A percentile compares a stretch with the other conserved stretches of the same genome.
phyloP scores from a whole-genome alignment of 1,139 yeast genomes.

The Sugiyamaella grinbergsii region DNA sequence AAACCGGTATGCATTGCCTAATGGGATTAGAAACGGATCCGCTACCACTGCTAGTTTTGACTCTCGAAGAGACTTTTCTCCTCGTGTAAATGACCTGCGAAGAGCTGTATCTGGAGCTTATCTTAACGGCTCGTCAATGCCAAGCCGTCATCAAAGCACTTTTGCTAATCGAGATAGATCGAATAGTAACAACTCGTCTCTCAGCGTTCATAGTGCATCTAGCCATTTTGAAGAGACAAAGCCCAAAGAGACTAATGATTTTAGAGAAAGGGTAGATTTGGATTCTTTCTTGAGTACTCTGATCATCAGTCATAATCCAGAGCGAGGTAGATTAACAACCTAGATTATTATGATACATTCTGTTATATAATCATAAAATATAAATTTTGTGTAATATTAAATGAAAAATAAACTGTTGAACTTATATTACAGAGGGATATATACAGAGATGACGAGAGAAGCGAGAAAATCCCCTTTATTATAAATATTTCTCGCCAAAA shows the following conservation, averaged over 20 bases:
- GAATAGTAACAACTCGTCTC: slow-evolving; percentile 12
- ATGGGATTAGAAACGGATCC: slow-evolving; percentile 1
- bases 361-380: background rate
- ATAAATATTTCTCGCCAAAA: slow-evolving; percentile 49
- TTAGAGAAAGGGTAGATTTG: slow-evolving; percentile 28
- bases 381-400: background rate
- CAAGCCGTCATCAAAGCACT: slow-evolving; percentile 1
- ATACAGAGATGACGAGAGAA: slow-evolving; percentile 13
- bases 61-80: slow-evolving; percentile 28
- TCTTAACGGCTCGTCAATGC: slow-evolving; percentile 14
- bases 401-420: background rate
- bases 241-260: slow-evolving; percentile 16
- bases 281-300: slow-evolving; percentile 29
- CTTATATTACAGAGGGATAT: too few species aligned
- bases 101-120: slow-evolving; percentile 32
- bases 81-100: slow-evolving; percentile 34
- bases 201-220: slow-evolving; percentile 20
- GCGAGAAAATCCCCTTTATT: background rate
- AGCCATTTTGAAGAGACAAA: slow-evolving; percentile 11
- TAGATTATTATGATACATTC: background rate
- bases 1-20: background rate
- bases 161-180: slow-evolving; percentile 10
- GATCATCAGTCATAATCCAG: slow-evolving; percentile 19
- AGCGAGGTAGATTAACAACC: slow-evolving; percentile 31
- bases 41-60: slow-evolving; percentile 12